Conservation (phyloP, 1,284 basidiomycete genomes). For the Macrocybe sp. region DNA sequence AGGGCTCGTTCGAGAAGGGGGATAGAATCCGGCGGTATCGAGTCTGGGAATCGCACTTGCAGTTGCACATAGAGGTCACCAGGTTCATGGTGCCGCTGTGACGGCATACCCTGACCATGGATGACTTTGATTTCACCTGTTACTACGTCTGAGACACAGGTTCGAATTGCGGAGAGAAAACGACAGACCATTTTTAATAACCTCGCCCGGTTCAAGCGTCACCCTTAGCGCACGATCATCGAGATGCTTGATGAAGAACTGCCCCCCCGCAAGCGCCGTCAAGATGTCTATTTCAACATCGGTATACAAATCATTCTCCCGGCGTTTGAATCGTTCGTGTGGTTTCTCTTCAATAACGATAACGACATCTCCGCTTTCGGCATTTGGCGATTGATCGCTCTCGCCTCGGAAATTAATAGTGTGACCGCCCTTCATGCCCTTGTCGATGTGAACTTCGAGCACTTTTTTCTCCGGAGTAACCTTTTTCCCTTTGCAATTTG, state of each 20-base stretch:
- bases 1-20: slow-evolving; percentile 84
- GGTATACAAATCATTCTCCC: slow-evolving; percentile 87
- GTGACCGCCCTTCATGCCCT: slow-evolving; percentile 98
- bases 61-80: slow-evolving; percentile 93
- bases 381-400: slow-evolving; percentile 92
- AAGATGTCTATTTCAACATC: slow-evolving; percentile 92
- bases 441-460: slow-evolving; percentile 98
- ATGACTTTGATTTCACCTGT: slow-evolving; percentile 89
- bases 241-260: slow-evolving; percentile 88
- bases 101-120: slow-evolving; percentile 96
- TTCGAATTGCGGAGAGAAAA: background rate
- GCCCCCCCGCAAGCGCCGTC: slow-evolving; percentile 91
- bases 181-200: slow-evolving; percentile 85
- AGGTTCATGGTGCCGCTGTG: slow-evolving; percentile 93
- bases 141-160: slow-evolving; percentile 10
- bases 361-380: slow-evolving; percentile 92
- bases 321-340: slow-evolving; percentile 88
- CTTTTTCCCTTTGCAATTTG: slow-evolving; percentile 95
- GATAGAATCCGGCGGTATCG: slow-evolving; percentile 67
- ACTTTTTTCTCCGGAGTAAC: slow-evolving; percentile 94
- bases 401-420: slow-evolving; percentile 94
- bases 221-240: slow-evolving; percentile 90
- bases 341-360: slow-evolving; percentile 97
- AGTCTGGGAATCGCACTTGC: slow-evolving; percentile 87
- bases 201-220: slow-evolving; percentile 84